These are phyloP conservation scores for Vitis riparia DNA, from an alignment of 164 flowering plant species.

Conservation along the genomic window DNA sequence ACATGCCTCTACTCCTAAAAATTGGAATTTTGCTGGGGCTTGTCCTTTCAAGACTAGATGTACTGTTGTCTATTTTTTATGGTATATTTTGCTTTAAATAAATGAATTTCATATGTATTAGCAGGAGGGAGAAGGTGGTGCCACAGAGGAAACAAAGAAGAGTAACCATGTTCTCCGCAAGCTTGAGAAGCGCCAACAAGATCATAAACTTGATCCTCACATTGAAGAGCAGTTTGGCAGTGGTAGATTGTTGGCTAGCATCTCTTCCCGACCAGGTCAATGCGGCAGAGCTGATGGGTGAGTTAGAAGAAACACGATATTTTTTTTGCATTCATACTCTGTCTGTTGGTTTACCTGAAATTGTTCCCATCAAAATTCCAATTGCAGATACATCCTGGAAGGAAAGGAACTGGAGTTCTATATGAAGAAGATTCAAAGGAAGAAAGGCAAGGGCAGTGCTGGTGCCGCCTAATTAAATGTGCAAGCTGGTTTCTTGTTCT, in stretches of 20 bases:
- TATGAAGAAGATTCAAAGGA: slow-evolving; percentile 23
- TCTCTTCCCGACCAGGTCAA: slow-evolving; percentile 35
- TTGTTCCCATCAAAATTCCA: too few relatives aligned
- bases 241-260: slow-evolving; percentile 30
- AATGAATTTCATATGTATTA: neutral
- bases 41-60: too few relatives aligned
- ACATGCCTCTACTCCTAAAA: too few relatives aligned
- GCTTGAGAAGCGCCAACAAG: slow-evolving; percentile 28
- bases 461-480: slow-evolving; percentile 6
- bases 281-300: slow-evolving; percentile 36
- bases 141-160: slow-evolving; percentile 32
- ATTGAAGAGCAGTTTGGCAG: slow-evolving; percentile 22
- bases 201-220: slow-evolving; percentile 29
- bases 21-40: too few relatives aligned
- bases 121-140: slow-evolving; percentile 14
- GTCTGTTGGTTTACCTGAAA: too few relatives aligned
- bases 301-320: too few relatives aligned
- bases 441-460: slow-evolving; percentile 22
- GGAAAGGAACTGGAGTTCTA: slow-evolving; percentile 28
- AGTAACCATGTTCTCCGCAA: slow-evolving; percentile 30
- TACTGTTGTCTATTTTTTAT: too few relatives aligned
- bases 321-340: too few relatives aligned
- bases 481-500: too few relatives aligned
- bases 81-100: too few relatives aligned
- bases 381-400: slow-evolving; percentile 20